Evolutionary conservation across 2,329 filamentous ascomycete species (phyloP), one percentile per base, ranked within the genome.

Genomic region (Alternaria consortialis): DNA sequence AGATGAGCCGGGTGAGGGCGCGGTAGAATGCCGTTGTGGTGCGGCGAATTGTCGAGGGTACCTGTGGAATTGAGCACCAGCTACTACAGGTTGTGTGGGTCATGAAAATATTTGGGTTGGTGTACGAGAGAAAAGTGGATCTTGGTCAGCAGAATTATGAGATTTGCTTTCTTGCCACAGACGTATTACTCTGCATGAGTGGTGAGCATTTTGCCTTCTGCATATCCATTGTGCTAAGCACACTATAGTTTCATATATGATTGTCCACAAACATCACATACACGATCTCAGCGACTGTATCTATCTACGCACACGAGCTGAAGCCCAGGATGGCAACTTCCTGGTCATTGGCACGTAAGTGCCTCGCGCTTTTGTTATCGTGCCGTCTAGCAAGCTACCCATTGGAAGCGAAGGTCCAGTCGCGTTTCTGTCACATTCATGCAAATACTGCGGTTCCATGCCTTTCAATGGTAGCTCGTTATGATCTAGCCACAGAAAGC

Each of bases 31-130:
- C 66, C 77, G 79, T 15, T 94, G 91, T 68, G 86, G 88, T 1
- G 86, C 88, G 46, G 71, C 80, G 36, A 88, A 88, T 17, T 94
- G 91, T 70, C 83, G 91, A 40, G 88, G 88, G 1, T 92, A 84
- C 74, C 73, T 94, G 40, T 94, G 91, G 90, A 78, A 75, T 34
- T 81, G 47, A 65, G 44, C 7, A 20, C 8, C 0, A 12, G 15
- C 29, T 48, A 1, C 20, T 20, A 20, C 20, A 20, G 20, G 20
- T 20, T 20, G 20, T 20, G 20, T 20, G 20, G 20, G 20, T 20
- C 20, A 20, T 1, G 1, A 3, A 0, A 43, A 25, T 20, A 43
- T 27, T 43, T 9, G 15, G 20, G 6, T 1, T 7, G 40, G 23
- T 7, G 40, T 43, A 0, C 4, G 1, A 25, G 12, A 43, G 46